These are phyloP conservation scores for Salix suchowensis DNA, from an alignment of 345 rosid species.

Conservation along the genomic window DNA sequence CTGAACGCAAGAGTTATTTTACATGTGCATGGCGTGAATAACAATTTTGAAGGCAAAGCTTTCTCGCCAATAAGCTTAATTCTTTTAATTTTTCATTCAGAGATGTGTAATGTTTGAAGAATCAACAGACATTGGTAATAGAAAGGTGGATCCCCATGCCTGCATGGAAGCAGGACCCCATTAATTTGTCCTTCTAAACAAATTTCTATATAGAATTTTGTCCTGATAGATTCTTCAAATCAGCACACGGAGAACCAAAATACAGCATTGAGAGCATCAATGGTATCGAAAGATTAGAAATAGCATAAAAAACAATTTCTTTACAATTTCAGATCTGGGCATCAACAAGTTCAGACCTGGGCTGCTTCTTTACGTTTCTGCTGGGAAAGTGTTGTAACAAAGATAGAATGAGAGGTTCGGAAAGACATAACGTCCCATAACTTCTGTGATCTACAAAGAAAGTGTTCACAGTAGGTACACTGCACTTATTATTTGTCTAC, in stretches of 20 bases:
- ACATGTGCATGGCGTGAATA: not conserved
- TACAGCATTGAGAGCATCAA: not conserved
- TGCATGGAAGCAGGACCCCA: conserved; percentile 72
- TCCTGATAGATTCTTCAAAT: conserved; percentile 48
- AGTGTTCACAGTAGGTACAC: not conserved
- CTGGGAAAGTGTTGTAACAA: conserved; percentile 70
- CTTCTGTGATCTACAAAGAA: not conserved
- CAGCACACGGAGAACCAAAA: not conserved
- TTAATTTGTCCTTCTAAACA: conserved; percentile 86
- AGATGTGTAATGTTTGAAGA: not conserved
- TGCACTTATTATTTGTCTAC: not conserved
- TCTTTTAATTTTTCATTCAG: not conserved
- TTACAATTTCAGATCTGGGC: conserved; percentile 62
- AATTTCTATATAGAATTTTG: conserved; percentile 74
- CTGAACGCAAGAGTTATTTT: conserved; percentile 30
- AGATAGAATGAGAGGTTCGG: conserved; percentile 12
- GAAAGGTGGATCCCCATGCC: conserved; percentile 33
- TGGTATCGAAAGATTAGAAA: not conserved
- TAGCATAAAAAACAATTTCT: not conserved
- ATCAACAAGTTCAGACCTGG: conserved; percentile 61
- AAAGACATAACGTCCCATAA: not conserved
- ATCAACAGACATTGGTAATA: not conserved
- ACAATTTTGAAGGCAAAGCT: not conserved
- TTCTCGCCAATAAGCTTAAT: not conserved
- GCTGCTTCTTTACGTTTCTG: conserved; percentile 77